These are phyloP conservation scores for Apiospora aurea DNA, from an alignment of 2,329 filamentous ascomycete genomes.

Conservation along the genomic window DNA sequence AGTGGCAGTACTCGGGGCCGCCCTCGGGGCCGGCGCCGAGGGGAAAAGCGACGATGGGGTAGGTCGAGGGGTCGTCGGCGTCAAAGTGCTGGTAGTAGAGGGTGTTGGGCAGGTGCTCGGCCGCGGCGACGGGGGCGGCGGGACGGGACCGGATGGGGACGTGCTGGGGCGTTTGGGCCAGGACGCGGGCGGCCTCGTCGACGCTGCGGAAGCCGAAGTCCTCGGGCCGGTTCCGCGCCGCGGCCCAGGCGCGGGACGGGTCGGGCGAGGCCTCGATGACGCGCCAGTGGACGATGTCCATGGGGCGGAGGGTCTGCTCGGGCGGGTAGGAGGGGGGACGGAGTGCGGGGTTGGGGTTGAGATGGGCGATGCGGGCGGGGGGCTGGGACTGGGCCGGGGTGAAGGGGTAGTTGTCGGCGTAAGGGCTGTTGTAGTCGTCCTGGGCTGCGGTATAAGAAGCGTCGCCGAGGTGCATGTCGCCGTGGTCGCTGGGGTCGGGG, in stretches of 20 bases:
- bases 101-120: conserved; percentile 2
- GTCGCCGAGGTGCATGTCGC: not conserved
- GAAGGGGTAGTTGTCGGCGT: not conserved
- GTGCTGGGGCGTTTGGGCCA: not conserved
- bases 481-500: not conserved
- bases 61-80: not conserved
- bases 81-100: conserved; percentile 11
- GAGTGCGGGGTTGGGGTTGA: not conserved
- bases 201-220: conserved; percentile 21
- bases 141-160: not conserved
- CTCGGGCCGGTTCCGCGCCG: not conserved
- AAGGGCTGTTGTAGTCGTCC: not conserved
- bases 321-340: not conserved
- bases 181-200: conserved; percentile 12
- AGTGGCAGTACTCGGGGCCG: conserved; percentile 36
- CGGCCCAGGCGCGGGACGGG: not conserved
- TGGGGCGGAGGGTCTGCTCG: not conserved
- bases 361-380: not conserved
- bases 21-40: conserved; percentile 52
- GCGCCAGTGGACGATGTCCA: conserved; percentile 7
- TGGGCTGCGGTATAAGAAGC: not conserved
- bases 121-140: not conserved
- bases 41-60: conserved; percentile 46
- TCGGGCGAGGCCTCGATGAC: not conserved
- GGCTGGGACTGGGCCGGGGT: not conserved